These are phyloP conservation scores for Bjerkandera adusta DNA, from an alignment of 1,284 basidiomycete species.

Conservation along the genomic window DNA sequence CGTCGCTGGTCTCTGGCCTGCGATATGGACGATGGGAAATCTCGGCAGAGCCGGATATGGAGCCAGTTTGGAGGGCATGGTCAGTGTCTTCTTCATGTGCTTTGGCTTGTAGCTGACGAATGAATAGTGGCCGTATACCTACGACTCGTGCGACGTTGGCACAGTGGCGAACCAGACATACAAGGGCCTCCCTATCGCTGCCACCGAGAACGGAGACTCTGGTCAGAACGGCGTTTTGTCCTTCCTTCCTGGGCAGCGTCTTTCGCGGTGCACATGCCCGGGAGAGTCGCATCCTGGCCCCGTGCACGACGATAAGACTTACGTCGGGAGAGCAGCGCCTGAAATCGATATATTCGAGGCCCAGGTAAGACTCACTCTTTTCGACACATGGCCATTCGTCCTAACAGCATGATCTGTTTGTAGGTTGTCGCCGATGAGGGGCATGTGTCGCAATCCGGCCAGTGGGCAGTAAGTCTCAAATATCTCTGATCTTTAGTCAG, in stretches of 20 bases:
- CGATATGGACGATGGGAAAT: constrained; percentile 55
- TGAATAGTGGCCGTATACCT: constrained; percentile 50
- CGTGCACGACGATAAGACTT: constrained; percentile 44
- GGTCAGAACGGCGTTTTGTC: constrained; percentile 33
- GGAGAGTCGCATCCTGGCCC: too few relatives aligned
- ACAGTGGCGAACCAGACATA: too few relatives aligned
- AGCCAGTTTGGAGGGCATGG: constrained; percentile 53
- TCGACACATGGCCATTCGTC: constrained; percentile 17
- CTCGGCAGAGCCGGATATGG: constrained; percentile 58
- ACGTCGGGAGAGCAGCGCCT: constrained; percentile 47
- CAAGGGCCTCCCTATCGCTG: constrained; percentile 35
- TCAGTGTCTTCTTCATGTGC: constrained; percentile 16
- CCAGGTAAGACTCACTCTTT: constrained; percentile 33
- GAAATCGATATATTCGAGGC: constrained; percentile 49
- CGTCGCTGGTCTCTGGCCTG: constrained; percentile 50
- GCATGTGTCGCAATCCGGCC: constrained; percentile 48
- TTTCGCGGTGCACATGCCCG: too few relatives aligned
- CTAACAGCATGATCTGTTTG: constrained; percentile 19
- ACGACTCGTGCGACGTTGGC: constrained; percentile 53
- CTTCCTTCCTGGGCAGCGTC: constrained; percentile 45
- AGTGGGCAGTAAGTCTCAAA: too few relatives aligned
- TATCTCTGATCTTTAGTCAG: too few relatives aligned
- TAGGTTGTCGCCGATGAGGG: constrained; percentile 26
- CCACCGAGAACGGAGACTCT: constrained; percentile 41
- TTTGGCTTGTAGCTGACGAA: background rate